These are phyloP conservation scores for Pyrenophora seminiperda DNA, from an alignment of 2,329 filamentous ascomycete species.

Conservation along the genomic window DNA sequence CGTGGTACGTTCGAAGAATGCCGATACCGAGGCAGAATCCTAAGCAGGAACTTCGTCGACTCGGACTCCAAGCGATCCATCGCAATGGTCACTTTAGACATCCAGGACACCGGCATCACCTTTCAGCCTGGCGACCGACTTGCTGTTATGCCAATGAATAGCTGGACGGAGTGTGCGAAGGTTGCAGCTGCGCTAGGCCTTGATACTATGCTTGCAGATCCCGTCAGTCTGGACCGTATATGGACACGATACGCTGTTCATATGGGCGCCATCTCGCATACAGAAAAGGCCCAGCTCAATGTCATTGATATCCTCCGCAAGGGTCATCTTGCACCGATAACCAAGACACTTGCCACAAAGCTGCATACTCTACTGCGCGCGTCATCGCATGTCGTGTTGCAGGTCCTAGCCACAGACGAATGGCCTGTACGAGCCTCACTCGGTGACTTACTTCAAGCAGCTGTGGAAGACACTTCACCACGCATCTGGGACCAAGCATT, in stretches of 20 bases:
- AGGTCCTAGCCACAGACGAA: slow-evolving; percentile 32
- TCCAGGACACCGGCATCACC: slow-evolving; percentile 60
- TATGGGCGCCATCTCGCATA: slow-evolving; percentile 19
- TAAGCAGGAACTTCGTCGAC: slow-evolving; percentile 55
- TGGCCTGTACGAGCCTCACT: slow-evolving; percentile 33
- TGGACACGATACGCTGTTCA: slow-evolving; percentile 53
- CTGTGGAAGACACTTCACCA: slow-evolving; percentile 27
- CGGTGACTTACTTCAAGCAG: slow-evolving; percentile 32
- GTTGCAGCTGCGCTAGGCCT: slow-evolving; percentile 59
- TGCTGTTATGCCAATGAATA: slow-evolving; percentile 61
- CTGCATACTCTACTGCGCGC: slow-evolving; percentile 30
- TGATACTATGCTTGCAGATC: slow-evolving; percentile 53
- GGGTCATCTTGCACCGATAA: slow-evolving; percentile 33
- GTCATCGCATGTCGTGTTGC: slow-evolving; percentile 27
- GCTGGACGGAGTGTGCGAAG: slow-evolving; percentile 61
- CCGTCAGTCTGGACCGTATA: slow-evolving; percentile 46
- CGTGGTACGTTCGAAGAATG: slow-evolving; percentile 62
- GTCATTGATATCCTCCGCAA: slow-evolving; percentile 32
- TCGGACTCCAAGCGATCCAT: slow-evolving; percentile 54
- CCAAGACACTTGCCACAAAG: slow-evolving; percentile 31
- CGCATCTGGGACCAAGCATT: slow-evolving; percentile 36
- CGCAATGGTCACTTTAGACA: slow-evolving; percentile 58
- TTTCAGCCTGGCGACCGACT: slow-evolving; percentile 61
- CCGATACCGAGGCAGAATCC: slow-evolving; percentile 56
- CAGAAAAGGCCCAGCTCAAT: slow-evolving; percentile 18